Conservation (phyloP, 352 stramenopile genomes). For the Phytophthora litchii region DNA sequence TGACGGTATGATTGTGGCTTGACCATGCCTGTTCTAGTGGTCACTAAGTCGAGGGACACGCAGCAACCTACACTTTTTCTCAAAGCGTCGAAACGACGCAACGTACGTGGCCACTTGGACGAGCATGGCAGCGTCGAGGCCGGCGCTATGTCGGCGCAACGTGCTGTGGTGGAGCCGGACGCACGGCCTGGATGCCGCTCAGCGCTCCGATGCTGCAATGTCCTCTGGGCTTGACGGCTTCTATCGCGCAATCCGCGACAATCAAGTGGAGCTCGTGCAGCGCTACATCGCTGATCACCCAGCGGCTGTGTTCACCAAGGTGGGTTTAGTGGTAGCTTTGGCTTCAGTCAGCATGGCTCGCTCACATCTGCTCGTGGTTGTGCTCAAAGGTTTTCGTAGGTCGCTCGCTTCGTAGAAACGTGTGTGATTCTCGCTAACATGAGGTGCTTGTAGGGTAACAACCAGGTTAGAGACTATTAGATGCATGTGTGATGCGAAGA, state of each 20-base stretch:
- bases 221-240: conserved; percentile 19
- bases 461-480: conserved; percentile 21
- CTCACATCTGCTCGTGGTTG: conserved; percentile 13
- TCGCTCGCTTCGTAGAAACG: not conserved
- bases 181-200: conserved; percentile 2
- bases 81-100: conserved; percentile 6
- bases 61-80: conserved; percentile 2
- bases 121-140: not conserved
- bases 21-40: no score
- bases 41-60: conserved; percentile 11
- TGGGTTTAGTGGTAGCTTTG: conserved; percentile 10
- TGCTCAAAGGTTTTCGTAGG: conserved; percentile 28
- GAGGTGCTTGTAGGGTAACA: conserved; percentile 18
- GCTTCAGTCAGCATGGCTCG: not conserved
- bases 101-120: not conserved
- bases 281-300: conserved; percentile 32
- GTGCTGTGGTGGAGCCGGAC: conserved; percentile 35
- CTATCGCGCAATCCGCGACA: conserved; percentile 47
- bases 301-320: conserved; percentile 47
- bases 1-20: conserved; percentile 13
- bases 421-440: not conserved
- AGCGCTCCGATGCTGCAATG: not conserved
- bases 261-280: conserved; percentile 34
- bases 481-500: conserved; percentile 1
- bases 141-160: conserved; percentile 7